These are phyloP conservation scores for Maudiozyma saulgeensis DNA, from an alignment of 805 yeast species.

Conservation along the genomic window DNA sequence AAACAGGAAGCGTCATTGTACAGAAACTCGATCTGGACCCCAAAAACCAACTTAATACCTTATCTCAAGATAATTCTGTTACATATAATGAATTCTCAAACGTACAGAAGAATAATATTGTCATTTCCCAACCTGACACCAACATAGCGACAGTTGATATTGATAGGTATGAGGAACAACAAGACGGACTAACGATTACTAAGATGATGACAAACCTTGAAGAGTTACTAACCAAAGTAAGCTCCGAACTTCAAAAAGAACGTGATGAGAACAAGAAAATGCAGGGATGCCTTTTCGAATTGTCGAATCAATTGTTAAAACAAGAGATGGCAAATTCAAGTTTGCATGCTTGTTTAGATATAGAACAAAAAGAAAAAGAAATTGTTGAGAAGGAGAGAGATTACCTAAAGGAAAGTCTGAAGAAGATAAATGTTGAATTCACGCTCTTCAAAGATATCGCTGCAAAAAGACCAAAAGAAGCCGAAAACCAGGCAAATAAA, in stretches of 20 bases:
- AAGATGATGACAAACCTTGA: neutral
- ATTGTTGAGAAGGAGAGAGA: neutral
- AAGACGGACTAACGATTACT: neutral
- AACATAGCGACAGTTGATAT: neutral
- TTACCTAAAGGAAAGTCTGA: neutral
- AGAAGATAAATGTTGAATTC: neutral
- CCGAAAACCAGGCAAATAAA: no score
- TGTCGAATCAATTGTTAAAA: neutral
- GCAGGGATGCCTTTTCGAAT: neutral
- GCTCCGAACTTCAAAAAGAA: neutral
- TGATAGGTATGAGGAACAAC: neutral
- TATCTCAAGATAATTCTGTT: no score
- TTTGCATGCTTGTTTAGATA: neutral
- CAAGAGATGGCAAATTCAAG: neutral
- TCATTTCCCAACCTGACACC: neutral
- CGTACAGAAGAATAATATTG: no score
- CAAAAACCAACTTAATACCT: no score
- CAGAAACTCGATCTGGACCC: no score
- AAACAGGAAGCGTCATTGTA: no score
- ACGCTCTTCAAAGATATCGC: no score
- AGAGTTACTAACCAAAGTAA: neutral
- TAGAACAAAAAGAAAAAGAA: neutral
- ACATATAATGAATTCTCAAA: no score
- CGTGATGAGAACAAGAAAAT: neutral
- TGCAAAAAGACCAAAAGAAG: no score